Base-by-base conservation (phyloP, 2,329 filamentous ascomycete genomes). In the Orbilia oligospora region DNA sequence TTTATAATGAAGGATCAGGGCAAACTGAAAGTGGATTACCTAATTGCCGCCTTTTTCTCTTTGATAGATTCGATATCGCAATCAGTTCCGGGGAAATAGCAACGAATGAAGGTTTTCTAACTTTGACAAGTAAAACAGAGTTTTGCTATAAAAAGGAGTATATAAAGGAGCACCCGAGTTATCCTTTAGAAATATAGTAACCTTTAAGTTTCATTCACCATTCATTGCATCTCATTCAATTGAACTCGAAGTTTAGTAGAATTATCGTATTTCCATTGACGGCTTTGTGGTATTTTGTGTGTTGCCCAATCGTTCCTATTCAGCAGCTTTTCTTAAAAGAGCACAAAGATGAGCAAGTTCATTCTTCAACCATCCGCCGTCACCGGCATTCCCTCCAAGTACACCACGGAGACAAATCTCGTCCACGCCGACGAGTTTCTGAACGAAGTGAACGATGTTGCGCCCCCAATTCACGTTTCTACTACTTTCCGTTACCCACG, bases 401-500 rank as follows among this genome's bases (percentile, higher is more conserved):
- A 44, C 46, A 41, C 16, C 61, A 5, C 73, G 20, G 61, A 63
- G 8, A 77, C 73, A 16, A 27, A 48, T 12, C 73, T 77, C 27
- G 24, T 77, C 41, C 94, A 97, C 84, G 93, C 92, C 80, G 94
- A 97, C 83, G 91, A 97, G 85, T 87, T 87, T 82, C 88, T 96
- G 82, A 89, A 92, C 81, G 64, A 69, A 8, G 70, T 77, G 61
- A 87, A 90, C 64, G 93, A 96, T 83, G 91, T 98, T 70, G 94
- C 95, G 12, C 95, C 96, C 76, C 90, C 95, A 3, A 87, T 98
- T 83, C 95, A 98, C 84, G 90, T 97, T 80, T 94, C 93, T 79
- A 97, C 95, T 12, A 98, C 93, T 16, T 98, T 93, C 85, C 90
- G 93, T 81, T 98, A 97, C 84, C 87, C 88, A 30, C 85, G 87